Conservation (phyloP, 768 basidiomycete genomes). For the Daedaleopsis sinensis region DNA sequence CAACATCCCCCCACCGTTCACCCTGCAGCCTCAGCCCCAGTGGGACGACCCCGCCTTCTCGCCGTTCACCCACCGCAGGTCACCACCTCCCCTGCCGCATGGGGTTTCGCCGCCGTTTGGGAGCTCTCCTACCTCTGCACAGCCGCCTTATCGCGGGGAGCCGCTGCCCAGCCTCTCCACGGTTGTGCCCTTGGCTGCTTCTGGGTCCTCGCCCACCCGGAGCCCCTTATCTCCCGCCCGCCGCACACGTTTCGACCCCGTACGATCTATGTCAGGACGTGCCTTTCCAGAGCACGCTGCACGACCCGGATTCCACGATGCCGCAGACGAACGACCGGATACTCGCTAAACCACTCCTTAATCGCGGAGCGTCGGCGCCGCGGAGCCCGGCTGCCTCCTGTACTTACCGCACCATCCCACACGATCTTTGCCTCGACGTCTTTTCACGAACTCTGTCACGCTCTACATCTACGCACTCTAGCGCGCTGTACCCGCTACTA, state of each 20-base stretch:
- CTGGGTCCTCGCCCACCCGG: constrained; percentile 10
- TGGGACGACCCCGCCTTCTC: constrained; percentile 55
- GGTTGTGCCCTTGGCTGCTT: constrained; percentile 5
- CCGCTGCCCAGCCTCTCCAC: constrained; percentile 17
- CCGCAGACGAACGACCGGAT: constrained; percentile 18
- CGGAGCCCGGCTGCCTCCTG: constrained; percentile 7
- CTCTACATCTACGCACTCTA: constrained; percentile 17
- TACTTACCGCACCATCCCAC: constrained; percentile 15
- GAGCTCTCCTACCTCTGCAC: constrained; percentile 6
- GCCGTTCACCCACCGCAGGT: constrained; percentile 31
- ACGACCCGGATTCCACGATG: constrained; percentile 21
- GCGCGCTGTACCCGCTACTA: constrained; percentile 11
- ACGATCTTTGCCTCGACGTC: constrained; percentile 25
- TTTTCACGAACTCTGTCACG: constrained; percentile 25
- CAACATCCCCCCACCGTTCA: constrained; percentile 56
- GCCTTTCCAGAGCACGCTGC: constrained; percentile 17
- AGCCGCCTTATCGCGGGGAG: constrained; percentile 12
- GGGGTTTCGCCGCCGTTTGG: constrained; percentile 9
- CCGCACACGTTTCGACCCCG: constrained; percentile 22
- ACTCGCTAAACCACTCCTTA: constrained; percentile 11
- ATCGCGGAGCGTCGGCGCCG: constrained; percentile 3
- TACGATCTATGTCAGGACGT: constrained; percentile 23
- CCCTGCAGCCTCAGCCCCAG: constrained; percentile 66
- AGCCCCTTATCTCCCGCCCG: constrained; percentile 12
- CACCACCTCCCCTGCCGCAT: constrained; percentile 10